phyloP scores from a whole-genome alignment of 371 early-diverging fungal genomes.

The Mucor circinelloides region DNA sequence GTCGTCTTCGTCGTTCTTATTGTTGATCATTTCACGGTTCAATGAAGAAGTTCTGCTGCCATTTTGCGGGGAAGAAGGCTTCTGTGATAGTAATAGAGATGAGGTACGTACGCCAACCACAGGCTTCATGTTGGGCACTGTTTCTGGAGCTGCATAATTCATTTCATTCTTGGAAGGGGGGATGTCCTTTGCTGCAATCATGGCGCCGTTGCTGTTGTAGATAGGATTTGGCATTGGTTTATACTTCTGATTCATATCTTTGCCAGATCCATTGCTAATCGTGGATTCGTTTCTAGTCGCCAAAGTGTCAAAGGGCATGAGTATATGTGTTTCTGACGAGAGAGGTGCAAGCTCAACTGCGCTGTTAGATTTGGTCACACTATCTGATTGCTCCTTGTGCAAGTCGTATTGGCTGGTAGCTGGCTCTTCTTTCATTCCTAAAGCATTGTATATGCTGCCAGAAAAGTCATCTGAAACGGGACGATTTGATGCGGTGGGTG shows the following conservation, averaged over 20 bases:
- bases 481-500: neutral
- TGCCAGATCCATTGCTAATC: neutral
- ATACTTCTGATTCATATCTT: neutral
- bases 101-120: neutral
- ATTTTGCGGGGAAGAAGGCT: neutral
- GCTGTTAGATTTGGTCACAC: neutral
- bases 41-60: neutral
- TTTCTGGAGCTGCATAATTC: neutral
- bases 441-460: conserved; percentile 5
- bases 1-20: neutral
- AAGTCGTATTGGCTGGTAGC: neutral
- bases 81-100: neutral
- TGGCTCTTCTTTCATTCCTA: conserved; percentile 3
- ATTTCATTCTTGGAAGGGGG: neutral
- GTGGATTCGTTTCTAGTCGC: neutral
- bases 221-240: conserved; percentile 23
- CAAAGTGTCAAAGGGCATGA: neutral
- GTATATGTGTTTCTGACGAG: neutral
- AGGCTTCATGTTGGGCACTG: neutral
- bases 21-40: neutral
- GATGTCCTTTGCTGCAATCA: neutral
- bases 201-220: neutral
- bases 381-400: neutral
- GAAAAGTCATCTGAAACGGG: conserved; percentile 10
- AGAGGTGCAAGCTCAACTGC: conserved; percentile 7